Evolutionary conservation across 2,329 filamentous ascomycete genomes (phyloP).

Genomic region (Ophiostoma tasmaniense): DNA sequence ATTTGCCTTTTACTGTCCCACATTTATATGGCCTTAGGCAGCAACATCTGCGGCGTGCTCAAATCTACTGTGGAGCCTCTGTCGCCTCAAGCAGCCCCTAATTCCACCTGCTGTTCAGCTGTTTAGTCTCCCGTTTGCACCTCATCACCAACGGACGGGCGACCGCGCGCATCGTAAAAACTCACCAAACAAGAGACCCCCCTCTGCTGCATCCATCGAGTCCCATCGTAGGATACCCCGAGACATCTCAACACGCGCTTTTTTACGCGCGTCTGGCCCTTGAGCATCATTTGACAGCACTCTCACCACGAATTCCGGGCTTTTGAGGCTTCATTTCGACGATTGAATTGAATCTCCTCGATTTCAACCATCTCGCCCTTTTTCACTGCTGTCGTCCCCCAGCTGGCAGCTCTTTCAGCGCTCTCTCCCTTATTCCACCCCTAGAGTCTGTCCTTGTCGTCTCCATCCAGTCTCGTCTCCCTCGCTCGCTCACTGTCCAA

Average conservation of each 20-base stretch:
- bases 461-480: background rate
- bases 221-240: constrained; percentile 45
- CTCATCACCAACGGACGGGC: constrained; percentile 38
- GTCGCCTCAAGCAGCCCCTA: constrained; percentile 37
- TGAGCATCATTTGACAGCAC: constrained; percentile 28
- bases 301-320: constrained; percentile 29
- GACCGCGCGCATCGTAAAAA: constrained; percentile 51
- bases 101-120: constrained; percentile 32
- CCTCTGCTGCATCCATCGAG: constrained; percentile 48
- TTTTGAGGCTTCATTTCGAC: constrained; percentile 11
- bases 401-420: background rate
- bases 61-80: constrained; percentile 18
- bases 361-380: constrained; percentile 10
- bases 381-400: background rate
- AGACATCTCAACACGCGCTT: constrained; percentile 45
- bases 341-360: constrained; percentile 10
- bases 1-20: no score
- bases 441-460: background rate
- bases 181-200: constrained; percentile 44
- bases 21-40: constrained; percentile 12
- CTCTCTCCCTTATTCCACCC: constrained; percentile 4
- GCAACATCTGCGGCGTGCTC: constrained; percentile 14
- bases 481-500: background rate
- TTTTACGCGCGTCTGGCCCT: constrained; percentile 39
- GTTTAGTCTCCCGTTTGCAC: constrained; percentile 33